phyloP scores from a whole-genome alignment of 495 filamentous ascomycete genomes.

The Penicillium parvum region DNA sequence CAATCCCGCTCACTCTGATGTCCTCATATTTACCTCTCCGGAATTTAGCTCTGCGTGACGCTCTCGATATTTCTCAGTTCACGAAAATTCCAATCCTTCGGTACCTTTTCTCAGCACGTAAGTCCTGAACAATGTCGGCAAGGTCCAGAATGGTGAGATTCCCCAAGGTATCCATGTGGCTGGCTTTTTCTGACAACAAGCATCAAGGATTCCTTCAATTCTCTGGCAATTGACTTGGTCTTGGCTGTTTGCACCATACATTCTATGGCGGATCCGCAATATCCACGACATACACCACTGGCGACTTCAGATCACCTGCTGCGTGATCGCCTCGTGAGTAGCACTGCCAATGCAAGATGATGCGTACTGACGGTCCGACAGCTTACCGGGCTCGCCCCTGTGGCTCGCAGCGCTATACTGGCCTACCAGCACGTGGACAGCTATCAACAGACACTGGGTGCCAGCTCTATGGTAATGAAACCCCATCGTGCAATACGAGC shows the following conservation, averaged over 20 bases:
- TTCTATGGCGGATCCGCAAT: slow-evolving; percentile 29
- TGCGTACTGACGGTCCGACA: slow-evolving; percentile 21
- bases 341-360: background rate
- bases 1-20: background rate
- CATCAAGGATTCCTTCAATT: slow-evolving; percentile 48
- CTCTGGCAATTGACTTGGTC: slow-evolving; percentile 59
- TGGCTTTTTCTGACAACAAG: slow-evolving; percentile 6
- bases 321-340: slow-evolving; percentile 49
- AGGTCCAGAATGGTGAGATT: slow-evolving; percentile 53
- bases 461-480: slow-evolving; percentile 46
- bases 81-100: slow-evolving; percentile 54
- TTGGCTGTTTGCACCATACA: slow-evolving; percentile 44
- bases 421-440: slow-evolving; percentile 35
- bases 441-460: slow-evolving; percentile 46
- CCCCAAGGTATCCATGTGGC: background rate
- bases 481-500: background rate
- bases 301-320: slow-evolving; percentile 52
- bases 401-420: slow-evolving; percentile 55
- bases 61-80: slow-evolving; percentile 55
- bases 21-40: background rate
- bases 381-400: slow-evolving; percentile 55
- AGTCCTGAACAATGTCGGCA: slow-evolving; percentile 36
- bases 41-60: slow-evolving; percentile 52
- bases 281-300: slow-evolving; percentile 57
- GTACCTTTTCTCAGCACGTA: slow-evolving; percentile 41